A percentile compares a stretch with the other conserved stretches of the same genome.
These are phyloP conservation scores for Cladophialophora chaetospira DNA, from an alignment of 2,329 filamentous ascomycete species.

Conservation along the genomic window DNA sequence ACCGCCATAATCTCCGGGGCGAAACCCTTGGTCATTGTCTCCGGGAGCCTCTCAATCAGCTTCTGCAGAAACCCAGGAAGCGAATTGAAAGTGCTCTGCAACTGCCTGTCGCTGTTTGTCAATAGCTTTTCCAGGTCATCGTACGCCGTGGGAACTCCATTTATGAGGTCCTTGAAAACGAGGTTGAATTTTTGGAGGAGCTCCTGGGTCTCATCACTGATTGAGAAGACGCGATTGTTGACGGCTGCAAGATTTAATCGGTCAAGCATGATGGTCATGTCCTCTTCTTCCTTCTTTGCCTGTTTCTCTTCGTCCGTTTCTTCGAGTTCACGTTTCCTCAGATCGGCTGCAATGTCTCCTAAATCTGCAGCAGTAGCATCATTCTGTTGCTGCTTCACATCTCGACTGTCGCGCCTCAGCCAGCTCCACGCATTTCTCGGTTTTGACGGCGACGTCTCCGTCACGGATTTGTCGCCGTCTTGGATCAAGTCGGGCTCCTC, in stretches of 20 bases:
- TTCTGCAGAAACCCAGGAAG: constrained; percentile 81
- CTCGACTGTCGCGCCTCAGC: constrained; percentile 42
- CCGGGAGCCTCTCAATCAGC: constrained; percentile 79
- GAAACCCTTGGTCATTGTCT: constrained; percentile 73
- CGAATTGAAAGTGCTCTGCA: constrained; percentile 64
- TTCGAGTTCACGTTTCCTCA: constrained; percentile 35
- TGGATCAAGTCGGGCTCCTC: constrained; percentile 37
- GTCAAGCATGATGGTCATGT: constrained; percentile 78
- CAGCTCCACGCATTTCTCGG: constrained; percentile 41
- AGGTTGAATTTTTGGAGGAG: constrained; percentile 82
- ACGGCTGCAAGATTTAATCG: constrained; percentile 78
- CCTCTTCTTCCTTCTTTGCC: constrained; percentile 63
- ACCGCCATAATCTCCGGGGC: constrained; percentile 81
- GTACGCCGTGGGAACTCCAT: constrained; percentile 91
- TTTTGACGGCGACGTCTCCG: constrained; percentile 33
- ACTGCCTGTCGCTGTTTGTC: constrained; percentile 63
- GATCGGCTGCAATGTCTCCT: constrained; percentile 35
- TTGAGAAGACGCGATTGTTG: constrained; percentile 82
- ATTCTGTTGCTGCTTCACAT: constrained; percentile 39
- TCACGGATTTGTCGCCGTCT: constrained; percentile 30
- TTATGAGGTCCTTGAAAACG: constrained; percentile 87
- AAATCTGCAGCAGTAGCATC: constrained; percentile 33
- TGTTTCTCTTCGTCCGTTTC: constrained; percentile 46
- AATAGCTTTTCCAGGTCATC: constrained; percentile 76
- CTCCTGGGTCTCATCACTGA: constrained; percentile 81